Base-by-base conservation (phyloP, 768 basidiomycete species). In the Cubamyces sp. region DNA sequence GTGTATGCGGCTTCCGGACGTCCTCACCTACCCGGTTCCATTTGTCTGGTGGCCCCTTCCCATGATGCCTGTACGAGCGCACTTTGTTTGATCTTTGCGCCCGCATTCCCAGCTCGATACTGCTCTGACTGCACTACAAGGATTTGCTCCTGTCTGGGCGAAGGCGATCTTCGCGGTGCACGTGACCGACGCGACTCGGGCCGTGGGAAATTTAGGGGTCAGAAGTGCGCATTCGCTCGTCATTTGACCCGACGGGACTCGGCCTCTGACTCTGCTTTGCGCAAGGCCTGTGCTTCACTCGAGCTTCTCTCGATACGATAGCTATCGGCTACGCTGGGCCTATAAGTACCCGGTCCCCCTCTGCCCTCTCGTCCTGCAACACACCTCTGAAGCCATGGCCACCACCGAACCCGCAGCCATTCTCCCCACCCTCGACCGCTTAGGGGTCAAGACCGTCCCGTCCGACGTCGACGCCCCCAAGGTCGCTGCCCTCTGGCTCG, bases 401-500 rank as follows among this genome's bases (percentile, higher is more conserved):
- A n/a, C 49, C 50, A 15, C 39, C 26, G 46, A 61, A 28, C 64
- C 66, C 42, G 43, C 64, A 25, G 43, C 57, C 54, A 45, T 52
- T 28, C 65, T 73, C 15, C 74, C 74, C 25, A 74, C 72, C 12
- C 67, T 74, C 54, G 67, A 73, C 45, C 67, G 61, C 23, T 65
- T 74, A 34, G 69, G 70, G 23, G 66, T 68, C 28, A 46, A 58
- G 3, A 16, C 64, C n/a, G 64, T 61, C 19, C 63, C 68, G 14
- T 42, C 54, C 45, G 70, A 76, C 39, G 62, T 81, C 49, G 75
- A 83, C 47, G 75, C 74, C 1, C 64, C 64, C 12, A 64, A 69
- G 1, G 64, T 83, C 40, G 80, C 74, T 5, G 53, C 70, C 14
- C 69, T 66, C 43, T 84, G 84, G 84, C 74, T 83, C 55, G 42